Conservation (phyloP, 768 basidiomycete genomes). For the Thelephora ganbajun region DNA sequence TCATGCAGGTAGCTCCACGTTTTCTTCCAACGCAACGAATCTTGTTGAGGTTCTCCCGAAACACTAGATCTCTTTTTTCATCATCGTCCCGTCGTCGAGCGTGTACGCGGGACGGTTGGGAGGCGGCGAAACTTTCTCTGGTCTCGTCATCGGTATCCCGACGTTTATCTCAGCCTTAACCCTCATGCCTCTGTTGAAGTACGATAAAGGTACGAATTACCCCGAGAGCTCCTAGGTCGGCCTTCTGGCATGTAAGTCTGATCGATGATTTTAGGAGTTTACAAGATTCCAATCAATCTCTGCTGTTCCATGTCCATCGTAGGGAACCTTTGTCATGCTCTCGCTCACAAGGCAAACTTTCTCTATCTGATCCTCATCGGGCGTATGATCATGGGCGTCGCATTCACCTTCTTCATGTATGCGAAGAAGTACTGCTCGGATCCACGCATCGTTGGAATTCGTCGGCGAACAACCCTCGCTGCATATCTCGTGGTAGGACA, state of each 20-base stretch:
- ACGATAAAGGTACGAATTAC: slow-evolving; percentile 34
- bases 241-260: neutral
- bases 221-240: neutral
- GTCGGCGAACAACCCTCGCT: slow-evolving; percentile 46
- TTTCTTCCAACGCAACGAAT: neutral
- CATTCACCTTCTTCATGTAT: slow-evolving; percentile 56
- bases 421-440: slow-evolving; percentile 59
- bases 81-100: slow-evolving; percentile 53
- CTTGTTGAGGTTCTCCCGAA: neutral
- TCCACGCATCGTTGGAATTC: slow-evolving; percentile 48
- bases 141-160: slow-evolving; percentile 56
- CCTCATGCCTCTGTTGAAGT: slow-evolving; percentile 39
- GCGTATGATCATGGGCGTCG: slow-evolving; percentile 48
- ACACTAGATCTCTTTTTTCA: slow-evolving; percentile 53
- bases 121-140: slow-evolving; percentile 57
- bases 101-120: slow-evolving; percentile 48
- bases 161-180: slow-evolving; percentile 44
- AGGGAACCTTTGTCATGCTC: slow-evolving; percentile 45
- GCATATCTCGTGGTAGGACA: slow-evolving; percentile 53
- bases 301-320: slow-evolving; percentile 37
- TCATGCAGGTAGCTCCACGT: slow-evolving; percentile 26
- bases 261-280: slow-evolving; percentile 27
- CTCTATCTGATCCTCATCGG: slow-evolving; percentile 61
- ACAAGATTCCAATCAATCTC: slow-evolving; percentile 38
- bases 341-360: slow-evolving; percentile 43